phyloP scores from a whole-genome alignment of 2,329 filamentous ascomycete species.

The Trichoderma pleuroti region DNA sequence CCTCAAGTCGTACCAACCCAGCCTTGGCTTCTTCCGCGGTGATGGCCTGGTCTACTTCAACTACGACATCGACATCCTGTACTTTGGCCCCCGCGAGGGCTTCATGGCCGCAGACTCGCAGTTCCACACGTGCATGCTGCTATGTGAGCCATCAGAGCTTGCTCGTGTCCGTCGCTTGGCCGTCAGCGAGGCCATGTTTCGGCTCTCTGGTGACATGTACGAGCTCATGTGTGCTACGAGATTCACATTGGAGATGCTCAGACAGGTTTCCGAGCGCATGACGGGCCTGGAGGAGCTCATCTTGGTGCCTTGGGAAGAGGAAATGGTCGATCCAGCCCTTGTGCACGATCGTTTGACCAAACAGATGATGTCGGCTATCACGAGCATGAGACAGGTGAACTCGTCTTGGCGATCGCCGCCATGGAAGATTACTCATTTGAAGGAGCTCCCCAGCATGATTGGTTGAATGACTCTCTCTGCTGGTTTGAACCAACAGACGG shows the following conservation, averaged over 20 bases:
- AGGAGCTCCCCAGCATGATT: conserved; percentile 23
- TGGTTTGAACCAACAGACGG: not conserved
- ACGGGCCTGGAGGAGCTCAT: conserved; percentile 41
- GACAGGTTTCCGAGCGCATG: conserved; percentile 38
- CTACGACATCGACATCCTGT: conserved; percentile 42
- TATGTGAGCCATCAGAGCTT: conserved; percentile 42
- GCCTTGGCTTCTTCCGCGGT: conserved; percentile 42
- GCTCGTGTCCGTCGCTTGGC: conserved; percentile 41
- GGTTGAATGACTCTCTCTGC: conserved; percentile 7
- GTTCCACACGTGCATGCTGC: conserved; percentile 43
- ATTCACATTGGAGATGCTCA: conserved; percentile 40
- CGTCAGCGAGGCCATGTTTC: conserved; percentile 45
- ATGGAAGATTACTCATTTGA: conserved; percentile 38
- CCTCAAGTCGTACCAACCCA: conserved; percentile 38
- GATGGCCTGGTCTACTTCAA: conserved; percentile 44
- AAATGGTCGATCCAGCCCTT: conserved; percentile 31
- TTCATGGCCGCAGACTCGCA: conserved; percentile 45
- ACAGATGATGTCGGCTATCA: conserved; percentile 38
- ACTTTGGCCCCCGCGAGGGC: conserved; percentile 44
- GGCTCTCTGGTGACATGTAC: conserved; percentile 35
- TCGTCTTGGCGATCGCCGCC: conserved; percentile 34
- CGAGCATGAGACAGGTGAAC: conserved; percentile 29
- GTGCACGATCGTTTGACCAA: conserved; percentile 35
- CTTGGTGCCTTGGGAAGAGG: conserved; percentile 42
- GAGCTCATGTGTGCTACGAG: conserved; percentile 39